These are phyloP conservation scores for Fomitopsis schrenkii DNA, from an alignment of 1,284 basidiomycete species.

Conservation along the genomic window DNA sequence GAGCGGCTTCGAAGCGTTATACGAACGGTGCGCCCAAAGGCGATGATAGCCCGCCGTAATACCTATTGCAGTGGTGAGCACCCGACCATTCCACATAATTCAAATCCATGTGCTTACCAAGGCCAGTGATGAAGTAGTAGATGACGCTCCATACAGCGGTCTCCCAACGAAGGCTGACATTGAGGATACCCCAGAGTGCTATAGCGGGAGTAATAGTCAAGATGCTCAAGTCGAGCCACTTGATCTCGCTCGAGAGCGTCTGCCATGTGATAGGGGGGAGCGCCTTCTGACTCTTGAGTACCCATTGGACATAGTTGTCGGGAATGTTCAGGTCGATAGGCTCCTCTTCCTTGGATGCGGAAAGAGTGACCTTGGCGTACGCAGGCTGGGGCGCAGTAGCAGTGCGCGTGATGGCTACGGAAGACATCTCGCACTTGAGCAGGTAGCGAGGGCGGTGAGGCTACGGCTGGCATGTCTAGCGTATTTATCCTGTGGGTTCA, in stretches of 20 bases:
- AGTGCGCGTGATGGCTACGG: not conserved
- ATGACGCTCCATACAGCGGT: slow-evolving; percentile 70
- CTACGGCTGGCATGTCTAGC: not conserved
- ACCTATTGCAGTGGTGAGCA: slow-evolving; percentile 17
- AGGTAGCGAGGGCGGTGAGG: not conserved
- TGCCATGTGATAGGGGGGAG: slow-evolving; percentile 74
- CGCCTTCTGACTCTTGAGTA: slow-evolving; percentile 71
- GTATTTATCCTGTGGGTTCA: not conserved
- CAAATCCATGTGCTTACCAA: slow-evolving; percentile 43
- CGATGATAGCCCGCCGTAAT: slow-evolving; percentile 87
- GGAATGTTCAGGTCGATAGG: slow-evolving; percentile 70
- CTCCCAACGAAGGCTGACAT: slow-evolving; percentile 57
- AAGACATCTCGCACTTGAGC: not conserved
- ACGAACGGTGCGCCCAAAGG: slow-evolving; percentile 88
- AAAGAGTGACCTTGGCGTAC: not conserved
- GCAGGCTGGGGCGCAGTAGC: not conserved
- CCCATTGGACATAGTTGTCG: slow-evolving; percentile 88
- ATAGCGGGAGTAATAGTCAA: slow-evolving; percentile 71
- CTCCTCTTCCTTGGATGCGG: slow-evolving; percentile 21
- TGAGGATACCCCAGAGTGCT: slow-evolving; percentile 65
- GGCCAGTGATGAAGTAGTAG: slow-evolving; percentile 85
- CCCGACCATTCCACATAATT: not conserved
- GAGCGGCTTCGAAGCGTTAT: slow-evolving; percentile 81
- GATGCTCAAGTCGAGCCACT: slow-evolving; percentile 52
- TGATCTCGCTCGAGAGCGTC: slow-evolving; percentile 70